Conservation (phyloP, 2,329 filamentous ascomycete genomes). For the Cytospora mali region DNA sequence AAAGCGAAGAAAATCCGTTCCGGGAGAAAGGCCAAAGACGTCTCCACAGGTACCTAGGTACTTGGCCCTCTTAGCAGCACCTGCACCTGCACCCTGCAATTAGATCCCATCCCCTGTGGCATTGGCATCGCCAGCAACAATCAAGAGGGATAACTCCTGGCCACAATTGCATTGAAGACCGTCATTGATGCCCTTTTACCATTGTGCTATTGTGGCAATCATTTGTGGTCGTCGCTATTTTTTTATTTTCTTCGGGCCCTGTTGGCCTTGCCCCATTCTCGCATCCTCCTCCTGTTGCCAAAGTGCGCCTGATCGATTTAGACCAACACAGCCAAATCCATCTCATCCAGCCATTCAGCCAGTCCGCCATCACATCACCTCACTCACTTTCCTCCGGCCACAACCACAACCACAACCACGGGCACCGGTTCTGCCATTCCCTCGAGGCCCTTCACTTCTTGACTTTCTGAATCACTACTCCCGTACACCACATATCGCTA, state of each 20-base stretch:
- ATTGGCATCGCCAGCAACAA: conserved; percentile 21
- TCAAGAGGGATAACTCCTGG: conserved; percentile 13
- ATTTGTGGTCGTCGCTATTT: conserved; percentile 2
- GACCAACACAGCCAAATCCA: conserved; percentile 17
- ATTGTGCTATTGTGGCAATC: conserved; percentile 11
- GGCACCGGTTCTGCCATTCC: neutral
- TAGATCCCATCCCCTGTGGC: conserved; percentile 18
- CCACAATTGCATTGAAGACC: conserved; percentile 16
- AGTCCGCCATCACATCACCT: conserved; percentile 22
- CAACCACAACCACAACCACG: conserved; percentile 17
- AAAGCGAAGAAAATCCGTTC: conserved; percentile 8
- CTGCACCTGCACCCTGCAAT: neutral
- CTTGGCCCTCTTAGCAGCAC: neutral
- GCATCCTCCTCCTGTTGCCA: conserved; percentile 10
- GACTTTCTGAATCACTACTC: neutral
- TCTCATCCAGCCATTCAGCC: conserved; percentile 13
- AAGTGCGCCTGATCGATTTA: conserved; percentile 13
- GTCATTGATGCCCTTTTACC: conserved; percentile 4
- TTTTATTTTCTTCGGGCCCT: conserved; percentile 1
- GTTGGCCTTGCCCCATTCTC: conserved; percentile 4
- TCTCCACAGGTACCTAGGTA: neutral
- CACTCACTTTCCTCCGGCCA: neutral
- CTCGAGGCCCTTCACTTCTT: neutral
- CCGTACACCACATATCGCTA: neutral
- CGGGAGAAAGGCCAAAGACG: neutral